Evolutionary conservation across 306 rosid species (phyloP).

Genomic region (Sesbania bispinosa): DNA sequence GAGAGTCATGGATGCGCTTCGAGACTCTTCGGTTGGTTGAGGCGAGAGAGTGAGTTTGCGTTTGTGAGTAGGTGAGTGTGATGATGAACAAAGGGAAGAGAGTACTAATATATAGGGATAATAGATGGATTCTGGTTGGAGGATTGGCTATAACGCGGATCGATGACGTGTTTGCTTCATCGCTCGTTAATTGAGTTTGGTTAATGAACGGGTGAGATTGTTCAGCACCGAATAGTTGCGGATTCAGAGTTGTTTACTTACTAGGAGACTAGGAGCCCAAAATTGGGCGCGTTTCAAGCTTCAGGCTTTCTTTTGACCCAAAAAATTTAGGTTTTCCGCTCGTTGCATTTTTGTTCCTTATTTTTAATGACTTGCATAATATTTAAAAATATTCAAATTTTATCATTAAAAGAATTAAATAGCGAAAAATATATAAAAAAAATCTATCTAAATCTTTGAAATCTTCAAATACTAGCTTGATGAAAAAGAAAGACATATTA

Average conservation of each 20-base stretch:
- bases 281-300: not conserved
- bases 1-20: slow-evolving; percentile 45
- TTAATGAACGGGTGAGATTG: slow-evolving; percentile 21
- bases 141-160: not conserved
- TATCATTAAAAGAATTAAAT: no score
- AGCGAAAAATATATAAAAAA: no score
- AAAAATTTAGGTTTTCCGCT: no score
- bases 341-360: no score
- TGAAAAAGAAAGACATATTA: no score
- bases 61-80: no score
- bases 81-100: fast-evolving
- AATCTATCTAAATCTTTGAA: no score
- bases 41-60: not conserved
- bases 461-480: no score
- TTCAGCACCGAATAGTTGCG: not conserved
- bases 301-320: no score
- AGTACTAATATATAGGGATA: slow-evolving; percentile 9
- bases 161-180: not conserved
- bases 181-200: not conserved
- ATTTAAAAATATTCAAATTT: no score
- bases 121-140: slow-evolving; percentile 20
- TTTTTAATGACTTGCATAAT: no score
- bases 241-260: no score
- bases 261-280: not conserved
- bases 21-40: not conserved